Evolutionary conservation across 805 yeast species (phyloP), one percentile per base, ranked within the genome.

Genomic region (Candida sithepensis): DNA sequence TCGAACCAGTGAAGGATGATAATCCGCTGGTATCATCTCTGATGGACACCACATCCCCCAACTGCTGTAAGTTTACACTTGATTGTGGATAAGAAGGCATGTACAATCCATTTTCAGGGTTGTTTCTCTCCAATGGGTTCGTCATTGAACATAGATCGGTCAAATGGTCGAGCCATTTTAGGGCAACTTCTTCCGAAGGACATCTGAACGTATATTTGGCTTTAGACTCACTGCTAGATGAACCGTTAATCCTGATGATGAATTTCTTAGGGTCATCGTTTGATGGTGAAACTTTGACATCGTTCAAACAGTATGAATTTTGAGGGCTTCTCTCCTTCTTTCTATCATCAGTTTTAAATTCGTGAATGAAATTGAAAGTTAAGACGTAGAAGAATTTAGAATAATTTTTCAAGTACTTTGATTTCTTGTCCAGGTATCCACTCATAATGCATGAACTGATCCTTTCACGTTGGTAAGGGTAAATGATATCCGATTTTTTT

Each of bases 331-430:
- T 74, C 43, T 81, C 84, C 51, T 77, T 75, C 55, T 75, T 78
- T 36, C 83, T 69, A 61, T 79, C 82, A 23, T 69, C 63, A 0
- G 81, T 67, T 57, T 77, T 80, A 65, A 83, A 84, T 62, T 84
- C 89, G 63, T 83, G 89, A 34, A 84, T 61, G 51, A 73, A 83
- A 57, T 79, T 81, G 56, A 85, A 79, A 4, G 89, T 82, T 47
- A 84, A 69, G 13, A 84, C 85, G 54, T 81, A 84, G 72, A 80
- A 84, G 36, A 82, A 81, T 53, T 75, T 73, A 2, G 80, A 72
- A 63, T 82, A 82, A 43, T 78, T 79, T 63, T 81, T 81, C 53
- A 82, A 64, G 55, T 73, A 77, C 60, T 83, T 82, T 30, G 84
- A 77, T 61, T 84, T 77, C 61, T 84, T 78, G 50, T 77, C 78